Evolutionary conservation across 108 stramenopile genomes (phyloP).

Genomic region (Cyclotella cryptica): DNA sequence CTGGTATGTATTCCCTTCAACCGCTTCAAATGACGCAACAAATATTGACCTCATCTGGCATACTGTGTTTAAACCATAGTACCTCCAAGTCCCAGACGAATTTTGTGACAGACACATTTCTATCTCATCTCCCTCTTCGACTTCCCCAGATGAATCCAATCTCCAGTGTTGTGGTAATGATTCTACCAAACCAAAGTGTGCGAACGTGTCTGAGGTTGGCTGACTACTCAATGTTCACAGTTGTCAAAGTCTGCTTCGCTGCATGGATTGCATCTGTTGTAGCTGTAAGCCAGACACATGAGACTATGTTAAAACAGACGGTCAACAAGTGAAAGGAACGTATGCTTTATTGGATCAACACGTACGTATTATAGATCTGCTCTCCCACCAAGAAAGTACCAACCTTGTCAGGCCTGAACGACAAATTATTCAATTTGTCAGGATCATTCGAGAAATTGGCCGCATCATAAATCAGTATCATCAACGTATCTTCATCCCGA

Average conservation of each 20-base stretch:
- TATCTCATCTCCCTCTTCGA: no score
- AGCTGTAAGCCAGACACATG: no score
- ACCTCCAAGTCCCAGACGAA: constrained; percentile 24
- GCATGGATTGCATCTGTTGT: no score
- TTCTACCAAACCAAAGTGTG: constrained; percentile 46
- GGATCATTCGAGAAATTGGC: constrained; percentile 52
- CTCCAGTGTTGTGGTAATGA: constrained; percentile 43
- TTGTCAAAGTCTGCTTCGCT: no score
- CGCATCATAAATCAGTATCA: constrained; percentile 59
- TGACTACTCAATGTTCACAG: constrained; percentile 41
- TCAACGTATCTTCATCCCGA: constrained; percentile 39
- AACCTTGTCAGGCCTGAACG: constrained; percentile 29
- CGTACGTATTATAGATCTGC: constrained; percentile 42
- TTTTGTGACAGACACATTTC: no score
- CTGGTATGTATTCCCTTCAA: constrained; percentile 27
- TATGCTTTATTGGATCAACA: not conserved
- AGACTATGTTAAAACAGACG: no score
- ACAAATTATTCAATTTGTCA: constrained; percentile 37
- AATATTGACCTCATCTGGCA: constrained; percentile 33
- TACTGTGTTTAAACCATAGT: constrained; percentile 11
- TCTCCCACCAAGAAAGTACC: constrained; percentile 44
- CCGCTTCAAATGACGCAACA: constrained; percentile 32
- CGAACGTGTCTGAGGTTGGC: constrained; percentile 44
- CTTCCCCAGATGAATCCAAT: no score
- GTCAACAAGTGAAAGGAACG: not conserved